Percentiles rank a stretch among this genome's conserved stretches.
phyloP scores from a whole-genome alignment of 2,329 filamentous ascomycete species.

The Penicillium expansum region DNA sequence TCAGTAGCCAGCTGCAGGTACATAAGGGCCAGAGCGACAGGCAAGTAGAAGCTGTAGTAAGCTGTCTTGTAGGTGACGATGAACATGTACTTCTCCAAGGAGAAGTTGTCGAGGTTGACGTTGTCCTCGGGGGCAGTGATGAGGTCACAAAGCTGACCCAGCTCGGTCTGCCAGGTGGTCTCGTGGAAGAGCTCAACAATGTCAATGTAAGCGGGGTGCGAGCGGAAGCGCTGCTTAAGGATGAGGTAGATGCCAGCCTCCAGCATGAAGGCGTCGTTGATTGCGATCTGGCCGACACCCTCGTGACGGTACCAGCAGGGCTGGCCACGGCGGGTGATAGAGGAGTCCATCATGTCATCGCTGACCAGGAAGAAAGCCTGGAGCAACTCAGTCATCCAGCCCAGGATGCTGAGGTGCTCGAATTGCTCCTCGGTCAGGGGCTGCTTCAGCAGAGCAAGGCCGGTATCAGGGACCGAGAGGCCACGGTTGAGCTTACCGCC shows the following conservation, averaged over 20 bases:
- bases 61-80: conserved; percentile 99
- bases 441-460: conserved; percentile 70
- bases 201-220: conserved; percentile 83
- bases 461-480: conserved; percentile 94
- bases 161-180: conserved; percentile 86
- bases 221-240: conserved; percentile 89
- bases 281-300: conserved; percentile 89
- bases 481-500: conserved; percentile 99
- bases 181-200: conserved; percentile 97
- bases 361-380: conserved; percentile 99
- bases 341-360: conserved; percentile 97
- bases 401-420: conserved; percentile 81
- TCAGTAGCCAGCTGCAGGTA: conserved; percentile 80
- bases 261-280: conserved; percentile 98
- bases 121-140: conserved; percentile 93
- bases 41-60: conserved; percentile 98
- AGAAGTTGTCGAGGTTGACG: conserved; percentile 93
- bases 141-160: conserved; percentile 91
- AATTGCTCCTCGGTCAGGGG: conserved; percentile 77
- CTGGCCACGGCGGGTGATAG: conserved; percentile 88
- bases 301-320: conserved; percentile 96
- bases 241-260: conserved; percentile 87
- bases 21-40: conserved; percentile 85
- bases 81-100: conserved; percentile 86
- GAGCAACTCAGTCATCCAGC: conserved; percentile 97